phyloP scores from a whole-genome alignment of 2,329 filamentous ascomycete genomes.

The Botrytis hyacinthi region DNA sequence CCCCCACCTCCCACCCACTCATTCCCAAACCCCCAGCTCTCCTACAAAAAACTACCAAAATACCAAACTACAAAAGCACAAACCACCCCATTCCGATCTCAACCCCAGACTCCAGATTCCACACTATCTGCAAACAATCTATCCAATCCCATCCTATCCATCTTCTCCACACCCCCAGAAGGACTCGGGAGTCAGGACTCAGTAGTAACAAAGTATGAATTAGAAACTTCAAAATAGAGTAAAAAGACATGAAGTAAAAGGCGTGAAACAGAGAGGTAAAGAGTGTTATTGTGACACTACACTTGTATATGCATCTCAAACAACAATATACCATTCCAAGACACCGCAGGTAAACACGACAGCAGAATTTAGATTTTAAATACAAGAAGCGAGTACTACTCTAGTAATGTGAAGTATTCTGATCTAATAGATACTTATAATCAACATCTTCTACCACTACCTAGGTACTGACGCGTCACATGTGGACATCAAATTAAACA shows the following conservation, averaged over 20 bases:
- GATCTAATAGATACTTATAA: background rate
- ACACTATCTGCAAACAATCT: background rate
- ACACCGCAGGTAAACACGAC: no score
- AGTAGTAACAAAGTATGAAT: background rate
- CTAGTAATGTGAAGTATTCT: background rate
- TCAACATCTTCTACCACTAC: background rate
- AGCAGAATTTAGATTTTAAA: background rate
- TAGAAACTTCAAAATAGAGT: no score
- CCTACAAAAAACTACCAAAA: background rate
- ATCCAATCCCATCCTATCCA: background rate
- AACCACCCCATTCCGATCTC: background rate
- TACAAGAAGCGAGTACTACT: background rate
- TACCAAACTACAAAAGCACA: no score
- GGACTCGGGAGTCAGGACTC: background rate
- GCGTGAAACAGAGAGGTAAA: background rate
- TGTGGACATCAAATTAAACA: background rate
- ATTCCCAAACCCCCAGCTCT: background rate
- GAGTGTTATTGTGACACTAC: background rate
- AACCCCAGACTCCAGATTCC: background rate
- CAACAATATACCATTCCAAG: no score
- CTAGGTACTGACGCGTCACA: background rate
- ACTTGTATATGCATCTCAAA: no score
- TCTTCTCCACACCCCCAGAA: background rate
- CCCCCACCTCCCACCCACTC: no score
- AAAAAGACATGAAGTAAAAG: no score